Conservation (phyloP, 2,329 filamentous ascomycete species). For the Ceratocystis eucalypticola region DNA sequence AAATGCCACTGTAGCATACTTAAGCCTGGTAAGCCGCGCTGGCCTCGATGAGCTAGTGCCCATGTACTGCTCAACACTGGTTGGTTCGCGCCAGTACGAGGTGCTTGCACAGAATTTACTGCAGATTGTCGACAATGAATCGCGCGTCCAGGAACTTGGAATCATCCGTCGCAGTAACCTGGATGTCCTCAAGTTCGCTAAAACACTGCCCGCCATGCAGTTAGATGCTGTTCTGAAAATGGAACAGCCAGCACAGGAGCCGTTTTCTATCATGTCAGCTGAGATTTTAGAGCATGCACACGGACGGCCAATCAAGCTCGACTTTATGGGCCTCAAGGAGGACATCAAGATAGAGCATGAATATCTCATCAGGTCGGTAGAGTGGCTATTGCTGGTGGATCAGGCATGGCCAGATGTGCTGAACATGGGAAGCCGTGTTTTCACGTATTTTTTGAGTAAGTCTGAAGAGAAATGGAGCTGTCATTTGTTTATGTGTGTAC, state of each 20-base stretch:
- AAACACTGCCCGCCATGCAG: slow-evolving; percentile 46
- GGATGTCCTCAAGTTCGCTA: slow-evolving; percentile 59
- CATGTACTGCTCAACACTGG: slow-evolving; percentile 72
- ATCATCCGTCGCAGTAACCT: slow-evolving; percentile 65
- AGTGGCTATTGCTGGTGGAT: slow-evolving; percentile 70
- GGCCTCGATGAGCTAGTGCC: slow-evolving; percentile 69
- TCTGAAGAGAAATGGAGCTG: slow-evolving; percentile 25
- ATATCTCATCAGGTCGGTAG: slow-evolving; percentile 60
- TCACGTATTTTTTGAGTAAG: slow-evolving; percentile 75
- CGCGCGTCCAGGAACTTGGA: slow-evolving; percentile 54
- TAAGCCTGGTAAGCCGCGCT: slow-evolving; percentile 60
- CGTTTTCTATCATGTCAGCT: slow-evolving; percentile 36
- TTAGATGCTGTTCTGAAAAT: slow-evolving; percentile 34
- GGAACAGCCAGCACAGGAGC: slow-evolving; percentile 19
- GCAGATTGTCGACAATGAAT: slow-evolving; percentile 50
- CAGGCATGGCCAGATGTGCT: slow-evolving; percentile 61
- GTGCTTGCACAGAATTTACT: slow-evolving; percentile 66
- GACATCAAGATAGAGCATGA: slow-evolving; percentile 52
- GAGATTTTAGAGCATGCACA: slow-evolving; percentile 36
- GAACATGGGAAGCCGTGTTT: slow-evolving; percentile 53
- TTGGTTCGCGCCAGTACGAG: slow-evolving; percentile 48
- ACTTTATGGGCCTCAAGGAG: slow-evolving; percentile 50
- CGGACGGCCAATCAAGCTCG: slow-evolving; percentile 51
- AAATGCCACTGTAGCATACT: slow-evolving; percentile 68
- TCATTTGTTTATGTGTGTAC: slow-evolving; percentile 21